Conservation (phyloP, 2,329 filamentous ascomycete genomes). For the Mycogone perniciosa region DNA sequence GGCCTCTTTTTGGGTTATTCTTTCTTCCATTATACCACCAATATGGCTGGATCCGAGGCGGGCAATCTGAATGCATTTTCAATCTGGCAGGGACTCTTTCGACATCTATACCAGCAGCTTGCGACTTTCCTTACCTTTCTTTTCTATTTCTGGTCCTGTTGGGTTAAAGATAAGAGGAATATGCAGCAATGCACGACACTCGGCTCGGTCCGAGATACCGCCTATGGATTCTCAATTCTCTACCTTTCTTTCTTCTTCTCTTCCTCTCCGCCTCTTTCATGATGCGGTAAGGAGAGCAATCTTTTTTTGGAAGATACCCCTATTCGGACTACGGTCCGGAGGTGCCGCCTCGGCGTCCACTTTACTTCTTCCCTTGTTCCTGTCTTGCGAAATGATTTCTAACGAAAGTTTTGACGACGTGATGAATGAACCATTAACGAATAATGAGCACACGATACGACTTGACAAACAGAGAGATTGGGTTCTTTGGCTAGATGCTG, state of each 20-base stretch:
- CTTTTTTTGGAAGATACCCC: conserved; percentile 28
- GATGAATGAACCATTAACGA: conserved; percentile 30
- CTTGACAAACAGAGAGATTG: conserved; percentile 24
- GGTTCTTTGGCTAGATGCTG: conserved; percentile 28
- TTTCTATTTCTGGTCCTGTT: conserved; percentile 21
- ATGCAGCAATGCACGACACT: conserved; percentile 58
- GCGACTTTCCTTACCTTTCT: conserved; percentile 28
- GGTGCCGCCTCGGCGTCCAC: conserved; percentile 24
- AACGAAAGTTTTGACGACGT: conserved; percentile 37
- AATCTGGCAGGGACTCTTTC: conserved; percentile 38
- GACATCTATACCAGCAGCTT: conserved; percentile 37
- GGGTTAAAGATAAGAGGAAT: conserved; percentile 49
- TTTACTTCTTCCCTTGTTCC: conserved; percentile 34
- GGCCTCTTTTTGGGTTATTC: conserved; percentile 33
- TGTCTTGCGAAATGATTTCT: conserved; percentile 41
- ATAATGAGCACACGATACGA: conserved; percentile 23
- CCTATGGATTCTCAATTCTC: conserved; percentile 35
- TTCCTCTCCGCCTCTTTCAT: conserved; percentile 25
- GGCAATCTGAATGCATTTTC: conserved; percentile 48
- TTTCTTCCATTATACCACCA: conserved; percentile 37
- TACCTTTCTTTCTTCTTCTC: conserved; percentile 22
- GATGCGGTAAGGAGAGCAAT: conserved; percentile 32
- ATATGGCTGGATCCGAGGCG: conserved; percentile 50
- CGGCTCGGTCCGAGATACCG: conserved; percentile 43
- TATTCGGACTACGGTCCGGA: conserved; percentile 11